Conservation (phyloP, 2,329 filamentous ascomycete species). For the Diaporthe nobilis region DNA sequence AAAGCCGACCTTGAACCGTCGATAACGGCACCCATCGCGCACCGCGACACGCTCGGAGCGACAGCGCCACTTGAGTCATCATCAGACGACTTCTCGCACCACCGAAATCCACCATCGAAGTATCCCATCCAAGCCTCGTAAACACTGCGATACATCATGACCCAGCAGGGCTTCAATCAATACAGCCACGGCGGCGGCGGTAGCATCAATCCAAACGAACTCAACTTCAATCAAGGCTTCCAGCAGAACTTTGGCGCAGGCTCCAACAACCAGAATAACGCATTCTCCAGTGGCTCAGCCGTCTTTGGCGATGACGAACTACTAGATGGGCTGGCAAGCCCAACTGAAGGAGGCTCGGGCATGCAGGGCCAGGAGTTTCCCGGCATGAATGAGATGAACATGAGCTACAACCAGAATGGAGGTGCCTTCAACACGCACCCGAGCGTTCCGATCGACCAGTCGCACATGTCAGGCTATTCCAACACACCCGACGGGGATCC, state of each 20-base stretch:
- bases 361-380: constrained; percentile 71
- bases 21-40: constrained; percentile 4
- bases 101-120: background rate
- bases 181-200: constrained; percentile 66
- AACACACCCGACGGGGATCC: constrained; percentile 93
- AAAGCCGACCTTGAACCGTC: background rate
- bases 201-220: constrained; percentile 87
- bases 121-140: background rate
- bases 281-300: constrained; percentile 83
- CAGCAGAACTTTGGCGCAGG: constrained; percentile 71
- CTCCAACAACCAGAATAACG: constrained; percentile 72
- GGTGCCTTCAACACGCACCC: constrained; percentile 69
- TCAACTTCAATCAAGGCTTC: constrained; percentile 75
- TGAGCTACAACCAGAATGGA: constrained; percentile 65
- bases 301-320: constrained; percentile 91
- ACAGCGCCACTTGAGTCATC: constrained; percentile 35
- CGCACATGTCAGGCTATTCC: constrained; percentile 85
- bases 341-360: constrained; percentile 65
- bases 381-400: constrained; percentile 68
- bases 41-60: constrained; percentile 5
- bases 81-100: background rate
- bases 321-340: constrained; percentile 77
- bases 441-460: constrained; percentile 74
- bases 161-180: constrained; percentile 70
- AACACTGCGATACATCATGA: constrained; percentile 56